A percentile compares a stretch with the other conserved stretches of the same genome.
phyloP scores from a whole-genome alignment of 108 stramenopile species.

The Cyclotella atomus region DNA sequence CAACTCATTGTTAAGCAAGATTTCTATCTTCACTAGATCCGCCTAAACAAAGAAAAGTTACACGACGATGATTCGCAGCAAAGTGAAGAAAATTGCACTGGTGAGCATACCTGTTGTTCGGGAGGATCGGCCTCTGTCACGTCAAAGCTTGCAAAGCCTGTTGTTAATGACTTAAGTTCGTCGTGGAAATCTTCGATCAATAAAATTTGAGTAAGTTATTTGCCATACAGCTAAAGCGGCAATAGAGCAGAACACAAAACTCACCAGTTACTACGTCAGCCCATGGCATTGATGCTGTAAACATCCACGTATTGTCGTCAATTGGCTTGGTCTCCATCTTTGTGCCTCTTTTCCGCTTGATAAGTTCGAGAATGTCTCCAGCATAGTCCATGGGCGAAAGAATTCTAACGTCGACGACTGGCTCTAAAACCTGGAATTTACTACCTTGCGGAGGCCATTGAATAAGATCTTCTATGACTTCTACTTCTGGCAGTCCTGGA shows the following conservation, averaged over 20 bases:
- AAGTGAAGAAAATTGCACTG: too few relatives aligned
- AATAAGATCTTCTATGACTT: constrained; percentile 83
- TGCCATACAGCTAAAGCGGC: too few relatives aligned
- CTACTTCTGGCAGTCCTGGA: constrained; percentile 71
- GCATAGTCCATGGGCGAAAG: constrained; percentile 86
- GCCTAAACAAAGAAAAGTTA: too few relatives aligned
- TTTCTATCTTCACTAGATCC: constrained; percentile 93
- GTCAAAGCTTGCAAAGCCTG: constrained; percentile 83
- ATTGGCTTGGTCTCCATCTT: constrained; percentile 76
- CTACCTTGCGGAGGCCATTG: constrained; percentile 70
- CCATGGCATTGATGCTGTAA: constrained; percentile 88
- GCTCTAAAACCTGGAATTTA: constrained; percentile 72
- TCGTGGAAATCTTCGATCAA: constrained; percentile 92
- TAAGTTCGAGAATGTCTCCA: constrained; percentile 86
- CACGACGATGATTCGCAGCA: too few relatives aligned
- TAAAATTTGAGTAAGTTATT: too few relatives aligned
- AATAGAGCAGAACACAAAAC: too few relatives aligned
- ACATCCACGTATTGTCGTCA: constrained; percentile 86
- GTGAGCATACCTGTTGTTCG: too few relatives aligned
- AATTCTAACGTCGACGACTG: constrained; percentile 80
- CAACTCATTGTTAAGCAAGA: constrained; percentile 90
- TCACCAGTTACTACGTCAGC: constrained; percentile 88
- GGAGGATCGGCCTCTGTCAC: constrained; percentile 74
- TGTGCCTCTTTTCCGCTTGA: constrained; percentile 76
- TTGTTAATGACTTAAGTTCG: constrained; percentile 77